Evolutionary conservation across 2,329 filamentous ascomycete genomes (phyloP).

Genomic region (Ceratocystiopsis brevicomis): DNA sequence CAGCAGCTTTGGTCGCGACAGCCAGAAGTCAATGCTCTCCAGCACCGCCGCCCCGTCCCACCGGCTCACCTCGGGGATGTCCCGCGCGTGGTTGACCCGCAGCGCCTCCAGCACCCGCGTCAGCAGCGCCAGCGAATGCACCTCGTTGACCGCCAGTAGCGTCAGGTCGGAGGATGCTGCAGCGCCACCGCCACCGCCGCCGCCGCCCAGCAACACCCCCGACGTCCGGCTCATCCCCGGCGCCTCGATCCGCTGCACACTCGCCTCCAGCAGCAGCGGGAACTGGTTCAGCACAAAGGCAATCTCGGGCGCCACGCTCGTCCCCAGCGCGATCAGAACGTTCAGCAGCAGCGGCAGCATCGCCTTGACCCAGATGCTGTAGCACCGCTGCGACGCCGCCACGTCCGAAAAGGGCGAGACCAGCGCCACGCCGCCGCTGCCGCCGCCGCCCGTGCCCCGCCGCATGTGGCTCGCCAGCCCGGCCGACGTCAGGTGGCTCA

Average conservation of each 20-base stretch:
- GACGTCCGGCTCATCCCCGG: conserved; percentile 30
- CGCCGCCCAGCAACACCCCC: background rate
- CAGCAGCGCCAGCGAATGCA: conserved; percentile 61
- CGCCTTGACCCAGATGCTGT: conserved; percentile 77
- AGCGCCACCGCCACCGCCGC: conserved; percentile 13
- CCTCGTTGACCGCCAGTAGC: conserved; percentile 54
- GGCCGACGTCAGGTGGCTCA: conserved; percentile 61
- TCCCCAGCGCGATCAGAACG: conserved; percentile 62
- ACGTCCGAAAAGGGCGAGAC: conserved; percentile 65
- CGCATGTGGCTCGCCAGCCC: conserved; percentile 64
- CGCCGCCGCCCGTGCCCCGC: conserved; percentile 16
- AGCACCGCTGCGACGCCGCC: conserved; percentile 50
- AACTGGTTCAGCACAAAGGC: conserved; percentile 81
- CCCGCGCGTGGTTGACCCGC: conserved; percentile 44
- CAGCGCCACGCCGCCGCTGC: conserved; percentile 16
- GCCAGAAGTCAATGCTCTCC: conserved; percentile 70
- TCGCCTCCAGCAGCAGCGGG: conserved; percentile 54
- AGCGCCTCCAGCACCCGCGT: conserved; percentile 52
- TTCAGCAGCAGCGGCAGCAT: conserved; percentile 80
- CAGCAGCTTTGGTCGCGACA: conserved; percentile 49
- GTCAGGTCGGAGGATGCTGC: conserved; percentile 42
- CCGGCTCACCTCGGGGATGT: conserved; percentile 46
- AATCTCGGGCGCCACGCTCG: conserved; percentile 67
- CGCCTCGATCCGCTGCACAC: conserved; percentile 51
- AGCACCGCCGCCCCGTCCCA: conserved; percentile 57